These are phyloP conservation scores for Citrus australasica DNA, from an alignment of 345 rosid genomes.

Conservation along the genomic window DNA sequence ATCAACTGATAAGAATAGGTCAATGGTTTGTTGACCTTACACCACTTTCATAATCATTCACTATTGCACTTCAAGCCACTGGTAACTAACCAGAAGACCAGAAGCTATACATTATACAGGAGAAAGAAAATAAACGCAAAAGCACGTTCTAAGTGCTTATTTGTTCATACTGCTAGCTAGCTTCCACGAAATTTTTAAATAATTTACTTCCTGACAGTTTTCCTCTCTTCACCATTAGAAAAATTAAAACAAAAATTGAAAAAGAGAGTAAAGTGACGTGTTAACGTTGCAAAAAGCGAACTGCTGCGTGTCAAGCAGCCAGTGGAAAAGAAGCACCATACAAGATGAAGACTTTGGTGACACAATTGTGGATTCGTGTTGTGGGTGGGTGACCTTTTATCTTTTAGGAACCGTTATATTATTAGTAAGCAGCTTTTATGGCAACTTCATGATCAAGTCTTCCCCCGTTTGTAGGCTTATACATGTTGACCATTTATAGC, in stretches of 20 bases:
- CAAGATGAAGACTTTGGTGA: not conserved
- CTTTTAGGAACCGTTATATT: slow-evolving; percentile 11
- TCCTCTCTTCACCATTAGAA: not conserved
- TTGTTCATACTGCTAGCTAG: not conserved
- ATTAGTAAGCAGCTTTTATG: not conserved
- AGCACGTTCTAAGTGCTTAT: not conserved
- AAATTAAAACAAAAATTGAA: not conserved
- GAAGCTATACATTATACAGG: not conserved
- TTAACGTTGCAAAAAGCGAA: slow-evolving; percentile 18
- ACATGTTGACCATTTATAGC: slow-evolving; percentile 1
- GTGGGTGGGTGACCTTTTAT: not conserved
- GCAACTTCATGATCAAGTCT: not conserved
- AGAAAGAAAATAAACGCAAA: too few species aligned
- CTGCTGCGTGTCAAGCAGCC: not conserved
- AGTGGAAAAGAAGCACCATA: not conserved
- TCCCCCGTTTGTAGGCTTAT: not conserved
- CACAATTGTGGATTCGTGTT: not conserved
- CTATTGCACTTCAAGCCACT: not conserved
- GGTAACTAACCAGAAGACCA: not conserved
- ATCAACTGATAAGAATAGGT: not conserved
- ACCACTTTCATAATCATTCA: not conserved
- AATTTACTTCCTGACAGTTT: too few species aligned
- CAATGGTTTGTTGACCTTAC: not conserved
- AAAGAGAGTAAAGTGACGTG: not conserved
- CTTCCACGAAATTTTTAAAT: too few species aligned